These are phyloP conservation scores for Sungouiella thailandica DNA, from an alignment of 805 yeast genomes.

Conservation along the genomic window DNA sequence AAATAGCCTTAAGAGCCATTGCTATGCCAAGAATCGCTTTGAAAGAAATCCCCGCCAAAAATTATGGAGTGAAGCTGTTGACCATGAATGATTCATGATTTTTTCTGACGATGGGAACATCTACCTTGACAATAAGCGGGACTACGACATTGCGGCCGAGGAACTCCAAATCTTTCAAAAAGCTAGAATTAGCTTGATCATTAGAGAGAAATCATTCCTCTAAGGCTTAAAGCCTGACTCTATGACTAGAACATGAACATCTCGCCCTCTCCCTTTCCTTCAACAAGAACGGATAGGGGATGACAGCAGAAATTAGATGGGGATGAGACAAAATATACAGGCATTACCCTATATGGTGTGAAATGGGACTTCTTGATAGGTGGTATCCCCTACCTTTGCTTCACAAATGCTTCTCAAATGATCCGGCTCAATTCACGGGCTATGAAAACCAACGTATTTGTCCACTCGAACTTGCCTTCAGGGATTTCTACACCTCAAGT, in stretches of 20 bases:
- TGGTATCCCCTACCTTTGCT: not conserved
- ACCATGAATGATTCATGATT: not conserved
- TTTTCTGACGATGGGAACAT: not conserved
- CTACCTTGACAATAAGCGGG: not conserved
- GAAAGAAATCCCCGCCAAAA: not conserved
- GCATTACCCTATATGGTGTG: not conserved
- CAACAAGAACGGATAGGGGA: not conserved
- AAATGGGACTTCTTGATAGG: not conserved
- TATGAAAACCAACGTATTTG: not conserved
- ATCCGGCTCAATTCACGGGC: not conserved
- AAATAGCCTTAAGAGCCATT: too few species aligned
- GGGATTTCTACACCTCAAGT: not conserved
- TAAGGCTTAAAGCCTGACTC: not conserved
- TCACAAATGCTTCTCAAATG: not conserved
- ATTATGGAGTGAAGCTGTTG: not conserved
- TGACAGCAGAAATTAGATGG: not conserved
- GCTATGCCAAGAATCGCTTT: too few species aligned
- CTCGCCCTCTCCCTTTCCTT: not conserved
- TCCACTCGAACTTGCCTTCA: not conserved
- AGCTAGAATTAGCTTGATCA: not conserved
- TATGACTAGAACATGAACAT: not conserved
- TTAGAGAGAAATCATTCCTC: not conserved
- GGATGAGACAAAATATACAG: not conserved
- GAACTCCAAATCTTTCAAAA: not conserved
- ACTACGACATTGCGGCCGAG: not conserved